Evolutionary conservation across 352 stramenopile genomes (phyloP).

Genomic region (Thraustotheca clavata): DNA sequence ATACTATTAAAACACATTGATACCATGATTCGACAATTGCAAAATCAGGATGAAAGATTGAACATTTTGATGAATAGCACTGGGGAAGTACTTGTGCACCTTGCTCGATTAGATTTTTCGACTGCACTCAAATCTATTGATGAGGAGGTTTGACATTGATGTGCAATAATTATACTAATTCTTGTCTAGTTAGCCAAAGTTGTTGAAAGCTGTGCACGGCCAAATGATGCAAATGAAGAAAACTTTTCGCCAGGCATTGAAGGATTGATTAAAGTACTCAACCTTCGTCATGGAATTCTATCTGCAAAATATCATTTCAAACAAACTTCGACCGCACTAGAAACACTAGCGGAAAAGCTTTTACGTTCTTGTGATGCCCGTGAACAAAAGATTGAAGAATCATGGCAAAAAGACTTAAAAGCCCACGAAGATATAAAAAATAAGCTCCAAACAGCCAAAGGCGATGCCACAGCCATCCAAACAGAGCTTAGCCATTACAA

Average conservation of each 20-base stretch:
- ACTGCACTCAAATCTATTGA: constrained; percentile 1
- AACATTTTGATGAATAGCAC: constrained; percentile 63
- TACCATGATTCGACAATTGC: constrained; percentile 48
- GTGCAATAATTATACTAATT: not conserved
- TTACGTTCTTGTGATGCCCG: constrained; percentile 24
- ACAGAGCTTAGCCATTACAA: constrained; percentile 47
- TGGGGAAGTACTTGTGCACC: constrained; percentile 57
- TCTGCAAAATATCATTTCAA: constrained; percentile 59
- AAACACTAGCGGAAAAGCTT: constrained; percentile 47
- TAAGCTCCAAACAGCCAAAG: constrained; percentile 45
- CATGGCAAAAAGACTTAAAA: constrained; percentile 9
- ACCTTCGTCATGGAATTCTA: constrained; percentile 64
- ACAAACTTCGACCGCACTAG: constrained; percentile 39
- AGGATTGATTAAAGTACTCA: constrained; percentile 58
- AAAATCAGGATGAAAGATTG: constrained; percentile 43
- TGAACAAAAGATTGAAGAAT: not conserved
- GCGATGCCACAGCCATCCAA: constrained; percentile 42
- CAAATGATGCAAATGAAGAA: constrained; percentile 7
- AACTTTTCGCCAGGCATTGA: constrained; percentile 46
- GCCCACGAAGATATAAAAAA: constrained; percentile 23
- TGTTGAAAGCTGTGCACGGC: not conserved
- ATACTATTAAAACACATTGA: constrained; percentile 53
- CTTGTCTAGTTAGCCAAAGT: not conserved
- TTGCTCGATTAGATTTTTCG: constrained; percentile 31
- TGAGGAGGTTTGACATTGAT: not conserved